Evolutionary conservation across 2,329 filamentous ascomycete species (phyloP).

Genomic region (Sarocladium brachiariae): DNA sequence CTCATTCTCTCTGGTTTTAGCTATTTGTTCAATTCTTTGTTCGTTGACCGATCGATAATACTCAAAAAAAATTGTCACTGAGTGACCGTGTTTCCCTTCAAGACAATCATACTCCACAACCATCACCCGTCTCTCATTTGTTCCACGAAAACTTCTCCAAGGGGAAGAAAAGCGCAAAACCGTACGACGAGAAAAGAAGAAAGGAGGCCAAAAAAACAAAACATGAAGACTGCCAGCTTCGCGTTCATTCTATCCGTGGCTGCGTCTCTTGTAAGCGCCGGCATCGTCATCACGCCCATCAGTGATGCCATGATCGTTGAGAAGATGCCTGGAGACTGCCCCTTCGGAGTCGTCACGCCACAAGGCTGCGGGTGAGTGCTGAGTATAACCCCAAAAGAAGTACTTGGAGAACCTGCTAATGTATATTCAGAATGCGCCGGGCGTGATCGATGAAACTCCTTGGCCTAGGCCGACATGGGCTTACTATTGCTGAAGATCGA

Average conservation of each 20-base stretch:
- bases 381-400: too few species aligned
- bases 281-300: constrained; percentile 50
- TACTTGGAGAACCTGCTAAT: not conserved
- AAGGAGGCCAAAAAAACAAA: constrained; percentile 8
- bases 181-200: not conserved
- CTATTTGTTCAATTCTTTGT: too few species aligned
- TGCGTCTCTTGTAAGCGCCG: constrained; percentile 41
- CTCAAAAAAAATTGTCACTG: too few species aligned
- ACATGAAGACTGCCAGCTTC: constrained; percentile 23
- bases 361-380: constrained; percentile 50
- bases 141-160: not conserved
- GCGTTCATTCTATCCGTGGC: constrained; percentile 35
- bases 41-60: too few species aligned
- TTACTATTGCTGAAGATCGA: too few species aligned
- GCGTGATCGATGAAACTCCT: not conserved
- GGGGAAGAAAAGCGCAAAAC: too few species aligned
- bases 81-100: too few species aligned
- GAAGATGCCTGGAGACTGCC: constrained; percentile 43
- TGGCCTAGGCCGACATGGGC: too few species aligned
- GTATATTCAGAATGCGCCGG: not conserved
- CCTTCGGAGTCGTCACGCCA: constrained; percentile 49
- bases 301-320: constrained; percentile 43
- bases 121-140: too few species aligned
- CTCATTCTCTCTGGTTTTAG: too few species aligned
- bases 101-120: too few species aligned